These are phyloP conservation scores for Tremellales sp. DNA, from an alignment of 1,284 basidiomycete species.

Conservation along the genomic window DNA sequence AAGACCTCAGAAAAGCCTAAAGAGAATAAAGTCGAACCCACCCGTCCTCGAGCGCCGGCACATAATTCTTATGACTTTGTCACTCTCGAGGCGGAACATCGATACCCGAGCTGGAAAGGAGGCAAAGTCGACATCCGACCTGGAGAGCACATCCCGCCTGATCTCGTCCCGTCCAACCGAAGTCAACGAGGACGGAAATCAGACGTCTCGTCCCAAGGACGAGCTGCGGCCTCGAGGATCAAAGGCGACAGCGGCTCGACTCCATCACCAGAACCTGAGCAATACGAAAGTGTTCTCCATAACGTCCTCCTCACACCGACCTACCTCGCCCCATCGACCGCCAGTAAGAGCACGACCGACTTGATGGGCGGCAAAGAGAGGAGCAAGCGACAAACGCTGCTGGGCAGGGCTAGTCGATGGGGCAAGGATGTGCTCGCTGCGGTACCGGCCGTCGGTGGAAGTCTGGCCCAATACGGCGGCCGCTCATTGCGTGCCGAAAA, in stretches of 20 bases:
- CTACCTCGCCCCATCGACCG: slow-evolving; percentile 23
- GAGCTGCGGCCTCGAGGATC: background rate
- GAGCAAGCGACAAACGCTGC: slow-evolving; percentile 14
- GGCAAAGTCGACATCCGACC: slow-evolving; percentile 33
- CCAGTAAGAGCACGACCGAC: slow-evolving; percentile 4
- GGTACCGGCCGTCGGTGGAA: slow-evolving; percentile 1
- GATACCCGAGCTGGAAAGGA: slow-evolving; percentile 32
- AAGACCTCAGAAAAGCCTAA: background rate
- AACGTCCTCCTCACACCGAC: slow-evolving; percentile 38
- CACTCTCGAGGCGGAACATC: slow-evolving; percentile 27
- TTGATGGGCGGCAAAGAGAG: background rate
- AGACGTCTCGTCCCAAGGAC: background rate
- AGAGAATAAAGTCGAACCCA: background rate
- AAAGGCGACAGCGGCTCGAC: background rate
- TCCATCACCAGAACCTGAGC: background rate
- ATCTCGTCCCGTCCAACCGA: slow-evolving; percentile 1
- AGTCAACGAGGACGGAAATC: background rate
- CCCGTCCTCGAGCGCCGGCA: background rate
- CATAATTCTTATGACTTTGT: slow-evolving; percentile 30
- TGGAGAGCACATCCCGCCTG: slow-evolving; percentile 26
- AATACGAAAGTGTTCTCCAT: slow-evolving; percentile 36
- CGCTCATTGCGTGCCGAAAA: slow-evolving; percentile 12
- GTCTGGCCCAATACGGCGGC: slow-evolving; percentile 6
- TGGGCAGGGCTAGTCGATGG: slow-evolving; percentile 13
- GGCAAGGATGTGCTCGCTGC: slow-evolving; percentile 2